Evolutionary conservation across 2,329 filamentous ascomycete species (phyloP), one percentile per base, ranked within the genome.

Genomic region (Fusarium acutatum): DNA sequence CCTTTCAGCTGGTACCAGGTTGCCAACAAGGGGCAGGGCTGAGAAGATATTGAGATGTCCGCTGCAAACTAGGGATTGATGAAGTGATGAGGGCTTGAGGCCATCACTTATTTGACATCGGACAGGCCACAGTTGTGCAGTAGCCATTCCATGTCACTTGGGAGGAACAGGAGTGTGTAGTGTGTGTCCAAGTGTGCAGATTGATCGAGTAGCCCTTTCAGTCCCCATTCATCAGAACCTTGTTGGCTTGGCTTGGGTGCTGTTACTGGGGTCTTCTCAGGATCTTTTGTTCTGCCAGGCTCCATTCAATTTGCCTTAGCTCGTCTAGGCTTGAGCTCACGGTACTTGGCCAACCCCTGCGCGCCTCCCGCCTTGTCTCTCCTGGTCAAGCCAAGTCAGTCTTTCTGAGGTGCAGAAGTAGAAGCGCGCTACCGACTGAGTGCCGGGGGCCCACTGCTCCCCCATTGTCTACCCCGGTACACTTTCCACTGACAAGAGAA

Each of bases 371-470:
- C 59, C 66, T 60, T 71, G 67, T 70, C 68, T 60, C 57, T 60
- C 56, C 61, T 73, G 58, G 49, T 43, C 26, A 57, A 62, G 63
- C 54, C 60, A 57, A 62, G 63, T 64, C 63, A 37, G 47, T 38
- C 43, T 60, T 26, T 30, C 24, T 61, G 43, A 53, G 62, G 64
- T 58, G 30, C 60, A 76, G 68, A 76, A 67, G 56, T 37, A 65
- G 60, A 72, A 67, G 65, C 60, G 61, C 63, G 63, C 75, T 75
- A 77, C 68, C 61, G 60, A 74, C 73, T 71, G 71, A 76, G 65
- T 77, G 71, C 75, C 75, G 75, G 50, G 61, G 71, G 63, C 60
- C 71, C 67, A 71, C 69, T 50, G n/a, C 64, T 65, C 63, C 68
- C 57, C 64, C 68, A 69, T 64, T 67, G 60, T 70, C 47, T 59